These are phyloP conservation scores for Trichoderma harzianum DNA, from an alignment of 2,329 filamentous ascomycete species.

Conservation along the genomic window DNA sequence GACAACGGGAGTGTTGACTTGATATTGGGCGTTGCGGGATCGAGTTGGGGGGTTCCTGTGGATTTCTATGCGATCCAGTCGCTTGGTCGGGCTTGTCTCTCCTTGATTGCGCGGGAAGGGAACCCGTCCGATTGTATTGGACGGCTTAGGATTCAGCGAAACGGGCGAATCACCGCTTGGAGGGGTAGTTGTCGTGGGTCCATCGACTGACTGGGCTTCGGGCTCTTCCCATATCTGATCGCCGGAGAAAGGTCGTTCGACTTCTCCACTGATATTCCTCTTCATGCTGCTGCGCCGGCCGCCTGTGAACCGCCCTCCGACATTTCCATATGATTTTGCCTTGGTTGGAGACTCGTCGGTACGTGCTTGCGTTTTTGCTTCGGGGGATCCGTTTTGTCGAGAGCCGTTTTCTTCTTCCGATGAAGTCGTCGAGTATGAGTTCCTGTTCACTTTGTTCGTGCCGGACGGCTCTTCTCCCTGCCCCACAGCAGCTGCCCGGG, in stretches of 20 bases:
- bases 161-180: conserved; percentile 32
- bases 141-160: conserved; percentile 34
- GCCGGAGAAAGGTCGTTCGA: conserved; percentile 64
- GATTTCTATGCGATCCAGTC: conserved; percentile 63
- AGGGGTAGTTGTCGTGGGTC: conserved; percentile 15
- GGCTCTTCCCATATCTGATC: conserved; percentile 91
- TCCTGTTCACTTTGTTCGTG: conserved; percentile 23
- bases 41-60: conserved; percentile 80
- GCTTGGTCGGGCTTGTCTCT: conserved; percentile 35
- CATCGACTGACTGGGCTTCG: conserved; percentile 38
- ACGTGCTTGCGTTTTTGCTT: conserved; percentile 24
- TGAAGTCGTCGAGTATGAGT: conserved; percentile 43
- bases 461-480: conserved; percentile 39
- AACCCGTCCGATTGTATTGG: conserved; percentile 31
- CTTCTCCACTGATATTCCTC: conserved; percentile 67
- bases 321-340: conserved; percentile 41
- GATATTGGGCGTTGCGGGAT: conserved; percentile 78
- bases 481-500: conserved; percentile 58
- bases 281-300: conserved; percentile 63
- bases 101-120: conserved; percentile 38
- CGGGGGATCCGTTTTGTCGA: conserved; percentile 30
- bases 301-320: conserved; percentile 37
- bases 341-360: conserved; percentile 23
- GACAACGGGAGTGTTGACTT: conserved; percentile 53
- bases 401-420: conserved; percentile 44